phyloP scores from a whole-genome alignment of 2,329 filamentous ascomycete species.

The Zymoseptoria brevis region DNA sequence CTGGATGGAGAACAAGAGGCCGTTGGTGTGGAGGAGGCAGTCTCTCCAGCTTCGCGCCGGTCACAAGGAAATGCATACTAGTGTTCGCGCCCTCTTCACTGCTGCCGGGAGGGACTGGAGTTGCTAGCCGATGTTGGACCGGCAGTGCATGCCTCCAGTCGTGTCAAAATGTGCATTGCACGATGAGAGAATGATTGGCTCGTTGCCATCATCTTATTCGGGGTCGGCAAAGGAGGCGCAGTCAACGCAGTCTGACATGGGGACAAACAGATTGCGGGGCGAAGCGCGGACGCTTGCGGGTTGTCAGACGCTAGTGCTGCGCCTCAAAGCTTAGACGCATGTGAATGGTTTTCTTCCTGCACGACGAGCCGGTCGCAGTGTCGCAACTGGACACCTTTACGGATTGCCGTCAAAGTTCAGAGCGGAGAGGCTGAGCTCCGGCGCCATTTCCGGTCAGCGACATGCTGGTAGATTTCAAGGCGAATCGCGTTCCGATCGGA shows the following conservation, averaged over 20 bases:
- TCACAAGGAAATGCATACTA: slow-evolving; percentile 22
- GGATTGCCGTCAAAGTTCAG: not conserved
- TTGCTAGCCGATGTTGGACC: not conserved
- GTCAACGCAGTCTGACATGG: not conserved
- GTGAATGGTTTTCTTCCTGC: not conserved
- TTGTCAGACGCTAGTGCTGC: not conserved
- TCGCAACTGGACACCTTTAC: not conserved
- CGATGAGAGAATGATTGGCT: not conserved
- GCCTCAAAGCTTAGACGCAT: not conserved
- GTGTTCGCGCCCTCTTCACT: slow-evolving; percentile 25
- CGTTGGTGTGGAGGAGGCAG: slow-evolving; percentile 35
- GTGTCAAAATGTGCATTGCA: not conserved
- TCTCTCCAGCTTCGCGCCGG: slow-evolving; percentile 15
- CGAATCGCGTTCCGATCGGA: not conserved
- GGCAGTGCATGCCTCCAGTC: not conserved
- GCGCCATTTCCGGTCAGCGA: not conserved
- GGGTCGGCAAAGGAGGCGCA: not conserved
- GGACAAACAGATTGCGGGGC: not conserved
- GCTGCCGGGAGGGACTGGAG: slow-evolving; percentile 28
- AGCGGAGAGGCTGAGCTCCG: not conserved
- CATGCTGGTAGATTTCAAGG: not conserved
- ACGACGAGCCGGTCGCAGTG: not conserved
- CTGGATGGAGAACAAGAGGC: slow-evolving; percentile 39
- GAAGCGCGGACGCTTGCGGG: not conserved
- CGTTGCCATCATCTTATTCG: not conserved